Conservation (phyloP, 176 grass and related monocot genomes). For the Ananas comosus region DNA sequence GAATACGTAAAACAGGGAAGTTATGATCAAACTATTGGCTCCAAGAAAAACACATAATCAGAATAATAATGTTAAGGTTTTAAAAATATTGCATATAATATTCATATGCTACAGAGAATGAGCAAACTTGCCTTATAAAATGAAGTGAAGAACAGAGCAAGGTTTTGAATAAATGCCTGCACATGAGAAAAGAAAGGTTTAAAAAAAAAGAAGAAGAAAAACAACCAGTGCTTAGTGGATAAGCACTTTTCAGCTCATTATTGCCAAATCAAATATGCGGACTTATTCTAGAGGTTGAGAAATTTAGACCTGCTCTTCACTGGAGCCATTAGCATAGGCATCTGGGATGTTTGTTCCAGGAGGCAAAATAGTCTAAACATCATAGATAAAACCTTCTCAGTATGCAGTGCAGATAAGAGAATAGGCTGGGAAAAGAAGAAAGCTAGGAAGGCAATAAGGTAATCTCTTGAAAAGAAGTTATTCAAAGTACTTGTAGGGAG, state of each 20-base stretch:
- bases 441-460: not conserved
- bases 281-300: not conserved
- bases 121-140: constrained; percentile 76
- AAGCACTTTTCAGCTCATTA: not conserved
- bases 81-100: not conserved
- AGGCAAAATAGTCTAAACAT: constrained; percentile 76
- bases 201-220: not conserved
- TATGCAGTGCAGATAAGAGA: no score
- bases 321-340: constrained; percentile 95
- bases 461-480: not conserved
- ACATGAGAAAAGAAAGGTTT: not conserved
- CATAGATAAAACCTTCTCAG: constrained; percentile 6
- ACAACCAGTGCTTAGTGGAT: not conserved
- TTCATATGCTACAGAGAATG: not conserved
- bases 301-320: constrained; percentile 64
- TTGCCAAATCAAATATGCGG: not conserved
- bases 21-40: no score
- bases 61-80: not conserved
- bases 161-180: constrained; percentile 97
- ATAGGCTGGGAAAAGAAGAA: no score
- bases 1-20: no score
- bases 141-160: constrained; percentile 90
- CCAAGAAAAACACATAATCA: no score
- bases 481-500: constrained; percentile 5
- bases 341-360: constrained; percentile 71